Evolutionary conservation across 2,329 filamentous ascomycete genomes (phyloP).

Genomic region (Scleromitrula shiraiana): DNA sequence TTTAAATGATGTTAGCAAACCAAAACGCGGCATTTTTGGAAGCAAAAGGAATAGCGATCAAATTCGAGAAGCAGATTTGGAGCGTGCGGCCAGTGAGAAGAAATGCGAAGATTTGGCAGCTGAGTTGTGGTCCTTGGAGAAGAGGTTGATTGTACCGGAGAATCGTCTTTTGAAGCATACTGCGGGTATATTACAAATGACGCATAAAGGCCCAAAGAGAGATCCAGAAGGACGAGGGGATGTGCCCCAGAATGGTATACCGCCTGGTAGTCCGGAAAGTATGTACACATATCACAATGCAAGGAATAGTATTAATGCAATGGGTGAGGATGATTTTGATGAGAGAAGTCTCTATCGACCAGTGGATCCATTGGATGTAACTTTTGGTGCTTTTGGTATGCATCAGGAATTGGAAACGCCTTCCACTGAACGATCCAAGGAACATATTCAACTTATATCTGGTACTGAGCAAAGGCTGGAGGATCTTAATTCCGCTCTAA

Average conservation of each 20-base stretch:
- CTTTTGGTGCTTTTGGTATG: slow-evolving; percentile 21
- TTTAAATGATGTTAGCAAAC: slow-evolving; percentile 38
- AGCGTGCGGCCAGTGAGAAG: slow-evolving; percentile 64
- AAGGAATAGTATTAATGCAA: slow-evolving; percentile 48
- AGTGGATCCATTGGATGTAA: slow-evolving; percentile 54
- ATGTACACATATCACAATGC: slow-evolving; percentile 61
- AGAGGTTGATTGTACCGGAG: slow-evolving; percentile 66
- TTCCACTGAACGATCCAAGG: slow-evolving; percentile 14
- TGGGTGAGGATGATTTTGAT: slow-evolving; percentile 58
- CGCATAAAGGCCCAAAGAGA: slow-evolving; percentile 64
- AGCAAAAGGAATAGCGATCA: slow-evolving; percentile 34
- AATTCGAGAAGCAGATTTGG: slow-evolving; percentile 56
- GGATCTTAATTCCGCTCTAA: slow-evolving; percentile 56
- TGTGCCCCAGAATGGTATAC: slow-evolving; percentile 43
- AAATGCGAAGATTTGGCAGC: slow-evolving; percentile 80
- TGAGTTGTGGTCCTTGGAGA: slow-evolving; percentile 74
- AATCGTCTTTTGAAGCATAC: slow-evolving; percentile 79
- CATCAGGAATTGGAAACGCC: slow-evolving; percentile 11
- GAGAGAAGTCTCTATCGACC: slow-evolving; percentile 66
- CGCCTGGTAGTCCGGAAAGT: slow-evolving; percentile 70
- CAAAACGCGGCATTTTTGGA: slow-evolving; percentile 42
- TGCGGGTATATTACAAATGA: slow-evolving; percentile 83
- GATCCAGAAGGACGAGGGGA: slow-evolving; percentile 35
- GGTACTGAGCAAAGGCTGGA: slow-evolving; percentile 60
- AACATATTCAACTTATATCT: slow-evolving; percentile 43